Evolutionary conservation across 2,329 filamentous ascomycete genomes (phyloP), one percentile per base, ranked within the genome.

Genomic region (Colletotrichum cuscutae): DNA sequence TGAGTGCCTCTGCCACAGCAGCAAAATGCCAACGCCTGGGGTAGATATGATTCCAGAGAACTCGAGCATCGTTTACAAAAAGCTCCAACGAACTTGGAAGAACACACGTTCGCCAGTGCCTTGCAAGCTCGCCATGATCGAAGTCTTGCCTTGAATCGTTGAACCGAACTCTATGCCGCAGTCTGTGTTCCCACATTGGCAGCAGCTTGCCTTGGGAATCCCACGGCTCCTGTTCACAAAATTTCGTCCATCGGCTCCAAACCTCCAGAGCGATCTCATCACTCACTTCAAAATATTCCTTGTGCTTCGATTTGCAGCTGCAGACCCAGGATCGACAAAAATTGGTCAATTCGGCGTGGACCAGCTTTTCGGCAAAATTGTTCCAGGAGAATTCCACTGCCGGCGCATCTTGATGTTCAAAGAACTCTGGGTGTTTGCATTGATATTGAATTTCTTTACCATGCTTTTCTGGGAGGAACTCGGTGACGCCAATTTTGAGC

Each of bases 241-340:
- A 70, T 4, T 59, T 46, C n/a, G 53, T 24, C 68, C 68, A 70
- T 37, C 68, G 42, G 13, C 19, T 7, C 7, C 58, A 65, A 1
- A 54, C 68, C 19, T 66, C 53, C 12, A 65, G 19, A 9, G 62
- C 68, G 24, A 54, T 5, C 3, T 66, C 53, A 11, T 70, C 68
- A 24, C 54, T 46, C n/a, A 66, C 68, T 15, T 53, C 13, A 2
- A 66, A 70, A 24, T 70, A 70, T 57, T 70, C 68, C 2, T 22
- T 66, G 15, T 70, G 68, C 5, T 3, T 32, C 1, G n/a, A n/a
- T n/a, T n/a, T n/a, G 42, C 68, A 70, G 1, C 3, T 3, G 6
- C 68, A 70, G 19, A 2, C 9, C 37, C 30, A 54, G 5, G 22
- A 9, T 26, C 65, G 28, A 7, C 30, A 42, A n/a, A 66, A 70